A percentile compares a stretch with the other conserved stretches of the same genome.
phyloP scores from a whole-genome alignment of 1,139 yeast species.

The Saccharomycopsis hybrid region DNA sequence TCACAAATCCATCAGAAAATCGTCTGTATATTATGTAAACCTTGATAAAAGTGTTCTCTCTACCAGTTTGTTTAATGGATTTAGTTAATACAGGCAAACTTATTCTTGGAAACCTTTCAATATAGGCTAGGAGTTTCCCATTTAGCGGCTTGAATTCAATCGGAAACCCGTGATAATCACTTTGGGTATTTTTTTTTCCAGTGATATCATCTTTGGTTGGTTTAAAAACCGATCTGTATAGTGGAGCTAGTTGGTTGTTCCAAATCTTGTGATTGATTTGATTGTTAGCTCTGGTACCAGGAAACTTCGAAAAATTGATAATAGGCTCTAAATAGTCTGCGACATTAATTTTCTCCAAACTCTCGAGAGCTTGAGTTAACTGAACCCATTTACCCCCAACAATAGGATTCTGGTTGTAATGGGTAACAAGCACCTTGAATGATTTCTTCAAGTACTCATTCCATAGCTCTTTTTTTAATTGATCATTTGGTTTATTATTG shows the following conservation, averaged over 20 bases:
- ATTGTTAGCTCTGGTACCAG: background rate
- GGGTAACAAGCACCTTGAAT: background rate
- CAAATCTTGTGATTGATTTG: background rate
- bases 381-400: background rate
- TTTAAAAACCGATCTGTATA: background rate
- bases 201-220: background rate
- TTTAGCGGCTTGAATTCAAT: background rate
- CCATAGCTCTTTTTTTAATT: background rate
- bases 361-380: background rate
- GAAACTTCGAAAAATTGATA: background rate
- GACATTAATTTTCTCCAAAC: background rate
- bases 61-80: background rate
- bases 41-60: background rate
- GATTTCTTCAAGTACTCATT: background rate
- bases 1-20: background rate
- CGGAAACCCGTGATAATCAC: background rate
- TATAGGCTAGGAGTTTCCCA: background rate
- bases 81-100: background rate
- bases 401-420: background rate
- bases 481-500: background rate
- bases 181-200: background rate
- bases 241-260: background rate
- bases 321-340: background rate
- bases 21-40: background rate
- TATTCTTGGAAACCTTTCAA: background rate